Percentiles rank a stretch among this genome's conserved stretches.
These are phyloP conservation scores for Aquanectria penicillioides DNA, from an alignment of 2,329 filamentous ascomycete species.

Conservation along the genomic window DNA sequence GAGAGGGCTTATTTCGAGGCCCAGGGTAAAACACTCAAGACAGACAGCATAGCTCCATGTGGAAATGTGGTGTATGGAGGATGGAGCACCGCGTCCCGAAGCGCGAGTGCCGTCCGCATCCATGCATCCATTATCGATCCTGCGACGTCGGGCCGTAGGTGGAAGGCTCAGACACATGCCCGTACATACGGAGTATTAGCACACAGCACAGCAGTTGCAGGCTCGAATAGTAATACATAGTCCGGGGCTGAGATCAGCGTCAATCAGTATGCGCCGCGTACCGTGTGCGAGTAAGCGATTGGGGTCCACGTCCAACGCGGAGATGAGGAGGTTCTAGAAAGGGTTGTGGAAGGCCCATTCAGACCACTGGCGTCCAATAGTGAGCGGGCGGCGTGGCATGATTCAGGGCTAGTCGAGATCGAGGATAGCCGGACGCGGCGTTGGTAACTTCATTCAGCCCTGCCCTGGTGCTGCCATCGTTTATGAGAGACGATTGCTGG, in stretches of 20 bases:
- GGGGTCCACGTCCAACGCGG: constrained; percentile 19
- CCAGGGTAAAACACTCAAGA: constrained; percentile 5
- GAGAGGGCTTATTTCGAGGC: background rate
- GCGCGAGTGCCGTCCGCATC: too few relatives aligned
- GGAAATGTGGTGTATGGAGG: too few relatives aligned
- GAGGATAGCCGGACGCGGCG: constrained; percentile 24
- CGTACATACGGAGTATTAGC: too few relatives aligned
- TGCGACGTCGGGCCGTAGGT: too few relatives aligned
- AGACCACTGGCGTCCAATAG: constrained; percentile 27
- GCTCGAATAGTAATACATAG: too few relatives aligned
- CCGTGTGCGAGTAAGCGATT: constrained; percentile 15
- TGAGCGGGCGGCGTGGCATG: constrained; percentile 10
- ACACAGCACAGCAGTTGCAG: too few relatives aligned
- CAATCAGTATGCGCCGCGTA: too few relatives aligned
- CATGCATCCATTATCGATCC: too few relatives aligned
- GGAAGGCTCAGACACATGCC: too few relatives aligned
- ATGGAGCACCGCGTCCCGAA: too few relatives aligned
- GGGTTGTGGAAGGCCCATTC: constrained; percentile 32
- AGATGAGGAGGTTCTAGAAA: constrained; percentile 41
- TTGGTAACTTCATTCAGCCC: constrained; percentile 33
- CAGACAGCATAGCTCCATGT: too few relatives aligned
- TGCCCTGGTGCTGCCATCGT: constrained; percentile 28
- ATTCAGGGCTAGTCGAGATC: constrained; percentile 21
- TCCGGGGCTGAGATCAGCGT: background rate
- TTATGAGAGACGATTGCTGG: background rate